These are phyloP conservation scores for Hibiscus tridactylites DNA, from an alignment of 345 rosid species.

Conservation along the genomic window DNA sequence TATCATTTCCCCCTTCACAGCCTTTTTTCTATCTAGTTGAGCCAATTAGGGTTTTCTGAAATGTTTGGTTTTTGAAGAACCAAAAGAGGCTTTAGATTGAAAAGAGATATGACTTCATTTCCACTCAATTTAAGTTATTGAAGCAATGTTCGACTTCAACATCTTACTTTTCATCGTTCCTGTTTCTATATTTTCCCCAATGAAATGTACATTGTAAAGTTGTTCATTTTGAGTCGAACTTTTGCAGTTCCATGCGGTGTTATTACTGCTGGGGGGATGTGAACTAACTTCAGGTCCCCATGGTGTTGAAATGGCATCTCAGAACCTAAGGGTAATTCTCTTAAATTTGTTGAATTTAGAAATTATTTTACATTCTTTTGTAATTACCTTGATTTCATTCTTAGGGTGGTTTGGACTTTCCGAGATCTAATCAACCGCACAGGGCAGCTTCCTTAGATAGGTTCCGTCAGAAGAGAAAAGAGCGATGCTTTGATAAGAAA, in stretches of 20 bases:
- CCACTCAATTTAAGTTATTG: neutral
- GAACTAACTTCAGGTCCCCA: constrained; percentile 58
- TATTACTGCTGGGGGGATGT: constrained; percentile 67
- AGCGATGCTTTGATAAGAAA: constrained; percentile 91
- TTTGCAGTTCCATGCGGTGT: constrained; percentile 72
- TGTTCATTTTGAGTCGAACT: neutral
- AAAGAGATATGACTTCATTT: neutral
- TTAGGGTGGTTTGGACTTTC: constrained; percentile 54
- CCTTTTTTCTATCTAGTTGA: neutral
- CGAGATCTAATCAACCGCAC: constrained; percentile 66
- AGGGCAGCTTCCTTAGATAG: constrained; percentile 82
- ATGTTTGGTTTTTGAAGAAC: neutral
- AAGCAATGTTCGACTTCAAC: neutral
- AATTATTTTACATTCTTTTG: neutral
- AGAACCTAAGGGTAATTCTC: constrained; percentile 44
- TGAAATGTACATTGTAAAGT: neutral
- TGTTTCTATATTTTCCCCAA: neutral
- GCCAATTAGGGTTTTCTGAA: constrained; percentile 5
- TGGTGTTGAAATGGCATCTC: constrained; percentile 48
- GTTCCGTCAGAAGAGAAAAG: constrained; percentile 91
- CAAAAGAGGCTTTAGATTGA: constrained; percentile 1
- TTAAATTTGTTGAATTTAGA: neutral
- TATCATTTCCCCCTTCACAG: constrained; percentile 8
- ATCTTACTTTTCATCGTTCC: neutral
- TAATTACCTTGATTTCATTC: neutral